phyloP scores from a whole-genome alignment of 345 rosid species.

The Linum usitatissimum region DNA sequence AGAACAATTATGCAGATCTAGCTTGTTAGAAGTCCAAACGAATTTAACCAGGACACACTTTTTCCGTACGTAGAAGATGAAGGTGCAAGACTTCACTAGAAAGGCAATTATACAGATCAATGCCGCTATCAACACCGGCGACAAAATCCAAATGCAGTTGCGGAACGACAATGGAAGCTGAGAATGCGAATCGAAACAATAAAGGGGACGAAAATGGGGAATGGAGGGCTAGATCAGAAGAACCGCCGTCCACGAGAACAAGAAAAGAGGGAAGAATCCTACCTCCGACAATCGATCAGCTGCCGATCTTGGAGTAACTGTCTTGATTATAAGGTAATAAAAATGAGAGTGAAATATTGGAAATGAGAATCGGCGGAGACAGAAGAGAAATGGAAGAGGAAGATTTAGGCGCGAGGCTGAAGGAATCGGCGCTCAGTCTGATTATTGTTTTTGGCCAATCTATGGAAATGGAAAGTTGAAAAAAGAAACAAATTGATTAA shows the following conservation, averaged over 20 bases:
- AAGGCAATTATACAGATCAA: background rate
- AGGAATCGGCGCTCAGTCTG: background rate
- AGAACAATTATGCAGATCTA: constrained; percentile 19
- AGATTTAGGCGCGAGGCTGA: constrained; percentile 44
- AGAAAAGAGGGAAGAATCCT: constrained; percentile 3
- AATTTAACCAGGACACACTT: background rate
- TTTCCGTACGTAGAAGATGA: background rate
- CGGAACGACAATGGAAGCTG: background rate
- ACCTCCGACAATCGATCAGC: constrained; percentile 13
- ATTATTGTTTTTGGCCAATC: background rate
- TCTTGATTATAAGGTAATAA: background rate
- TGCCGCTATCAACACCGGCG: constrained; percentile 11
- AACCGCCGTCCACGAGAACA: constrained; percentile 4
- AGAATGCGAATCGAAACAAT: constrained; percentile 1
- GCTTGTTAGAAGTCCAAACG: constrained; percentile 1
- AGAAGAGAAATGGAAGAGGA: constrained; percentile 30
- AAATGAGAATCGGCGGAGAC: constrained; percentile 36
- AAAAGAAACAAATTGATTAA: background rate
- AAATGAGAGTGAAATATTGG: background rate
- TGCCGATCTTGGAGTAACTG: background rate
- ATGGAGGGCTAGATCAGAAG: constrained; percentile 15
- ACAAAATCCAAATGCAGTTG: background rate
- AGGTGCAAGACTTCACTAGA: background rate
- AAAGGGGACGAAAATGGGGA: background rate
- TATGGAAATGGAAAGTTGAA: background rate